Conservation (phyloP, 2,329 filamentous ascomycete genomes). For the Curvularia eragrostidis region DNA sequence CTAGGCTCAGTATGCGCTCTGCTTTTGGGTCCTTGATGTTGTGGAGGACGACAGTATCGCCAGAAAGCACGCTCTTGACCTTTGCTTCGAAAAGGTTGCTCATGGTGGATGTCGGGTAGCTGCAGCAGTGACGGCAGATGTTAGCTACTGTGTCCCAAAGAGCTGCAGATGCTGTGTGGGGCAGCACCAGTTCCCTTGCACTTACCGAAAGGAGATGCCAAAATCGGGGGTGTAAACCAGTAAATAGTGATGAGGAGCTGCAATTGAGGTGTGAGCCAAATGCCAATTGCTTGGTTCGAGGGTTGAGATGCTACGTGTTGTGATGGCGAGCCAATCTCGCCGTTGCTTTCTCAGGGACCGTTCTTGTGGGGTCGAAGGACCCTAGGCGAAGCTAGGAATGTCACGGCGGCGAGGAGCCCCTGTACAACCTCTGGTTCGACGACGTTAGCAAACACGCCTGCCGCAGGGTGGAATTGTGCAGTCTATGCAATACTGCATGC, state of each 20-base stretch:
- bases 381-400: conserved; percentile 24
- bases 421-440: background rate
- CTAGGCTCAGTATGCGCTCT: conserved; percentile 87
- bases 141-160: conserved; percentile 41
- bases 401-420: conserved; percentile 11
- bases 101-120: conserved; percentile 25
- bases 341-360: conserved; percentile 20
- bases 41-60: conserved; percentile 86
- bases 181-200: conserved; percentile 12
- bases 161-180: conserved; percentile 14
- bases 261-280: conserved; percentile 18
- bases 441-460: background rate
- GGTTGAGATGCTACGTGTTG: conserved; percentile 22
- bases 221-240: conserved; percentile 6
- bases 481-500: background rate
- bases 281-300: conserved; percentile 6
- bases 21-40: conserved; percentile 80
- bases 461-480: too few species aligned
- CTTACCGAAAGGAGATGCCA: conserved; percentile 16
- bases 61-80: conserved; percentile 93
- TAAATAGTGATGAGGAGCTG: conserved; percentile 1
- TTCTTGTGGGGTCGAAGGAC: conserved; percentile 19
- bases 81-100: conserved; percentile 51
- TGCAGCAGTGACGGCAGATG: conserved; percentile 21
- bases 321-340: conserved; percentile 20